Conservation (phyloP, 2,329 filamentous ascomycete genomes). For the Beauveria rudraprayagi region DNA sequence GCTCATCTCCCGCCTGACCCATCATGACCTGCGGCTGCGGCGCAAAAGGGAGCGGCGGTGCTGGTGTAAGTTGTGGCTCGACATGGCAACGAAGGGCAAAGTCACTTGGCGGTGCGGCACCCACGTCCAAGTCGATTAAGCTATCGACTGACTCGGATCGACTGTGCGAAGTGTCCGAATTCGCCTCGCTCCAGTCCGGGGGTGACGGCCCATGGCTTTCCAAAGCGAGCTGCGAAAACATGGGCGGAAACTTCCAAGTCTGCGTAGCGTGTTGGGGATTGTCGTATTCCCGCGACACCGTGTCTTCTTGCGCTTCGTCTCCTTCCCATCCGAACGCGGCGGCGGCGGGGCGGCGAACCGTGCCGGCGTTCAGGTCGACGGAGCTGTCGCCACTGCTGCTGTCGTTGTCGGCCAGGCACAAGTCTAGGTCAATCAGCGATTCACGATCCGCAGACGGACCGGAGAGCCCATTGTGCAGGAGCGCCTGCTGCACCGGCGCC, state of each 20-base stretch:
- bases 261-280: constrained; percentile 39
- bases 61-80: neutral
- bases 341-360: constrained; percentile 32
- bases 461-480: constrained; percentile 47
- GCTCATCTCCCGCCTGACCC: neutral
- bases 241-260: constrained; percentile 52
- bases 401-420: neutral
- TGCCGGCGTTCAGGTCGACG: constrained; percentile 38
- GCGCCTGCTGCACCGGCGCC: constrained; percentile 23
- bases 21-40: neutral
- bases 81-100: neutral
- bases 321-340: constrained; percentile 21
- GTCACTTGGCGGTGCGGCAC: neutral
- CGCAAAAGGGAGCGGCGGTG: neutral
- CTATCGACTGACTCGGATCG: neutral
- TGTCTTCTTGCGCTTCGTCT: constrained; percentile 43
- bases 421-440: constrained; percentile 40
- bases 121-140: neutral
- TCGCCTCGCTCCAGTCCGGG: constrained; percentile 22
- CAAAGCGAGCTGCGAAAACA: constrained; percentile 29
- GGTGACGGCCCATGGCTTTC: neutral
- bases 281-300: constrained; percentile 41
- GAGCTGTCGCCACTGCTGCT: neutral
- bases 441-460: constrained; percentile 32
- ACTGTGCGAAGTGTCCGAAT: neutral